Conservation (phyloP, 2,329 filamentous ascomycete species). For the Cercospora janseana region DNA sequence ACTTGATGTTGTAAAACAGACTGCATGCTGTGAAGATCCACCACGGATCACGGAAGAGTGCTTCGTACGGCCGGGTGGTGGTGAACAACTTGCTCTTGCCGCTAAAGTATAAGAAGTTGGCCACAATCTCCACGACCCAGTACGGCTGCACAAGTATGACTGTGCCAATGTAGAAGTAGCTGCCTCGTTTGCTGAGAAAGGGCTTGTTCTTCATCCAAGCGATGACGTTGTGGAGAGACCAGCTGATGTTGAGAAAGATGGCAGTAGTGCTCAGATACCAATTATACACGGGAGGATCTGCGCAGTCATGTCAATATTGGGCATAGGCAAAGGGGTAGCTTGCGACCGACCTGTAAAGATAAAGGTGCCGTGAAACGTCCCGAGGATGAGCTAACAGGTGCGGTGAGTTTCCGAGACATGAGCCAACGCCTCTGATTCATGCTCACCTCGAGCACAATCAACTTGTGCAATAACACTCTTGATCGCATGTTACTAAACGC, state of each 20-base stretch:
- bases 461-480: slow-evolving; percentile 49
- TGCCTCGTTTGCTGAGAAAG: slow-evolving; percentile 48
- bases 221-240: slow-evolving; percentile 64
- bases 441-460: slow-evolving; percentile 51
- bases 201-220: slow-evolving; percentile 66
- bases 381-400: slow-evolving; percentile 26
- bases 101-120: slow-evolving; percentile 62
- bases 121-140: slow-evolving; percentile 64
- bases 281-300: slow-evolving; percentile 53
- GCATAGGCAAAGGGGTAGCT: slow-evolving; percentile 5
- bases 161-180: slow-evolving; percentile 57
- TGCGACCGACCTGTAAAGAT: slow-evolving; percentile 49
- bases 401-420: slow-evolving; percentile 2
- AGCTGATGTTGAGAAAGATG: slow-evolving; percentile 58
- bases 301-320: slow-evolving; percentile 13
- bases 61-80: slow-evolving; percentile 58
- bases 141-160: slow-evolving; percentile 61
- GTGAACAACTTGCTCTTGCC: slow-evolving; percentile 48
- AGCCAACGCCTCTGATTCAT: background rate
- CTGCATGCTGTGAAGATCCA: slow-evolving; percentile 63
- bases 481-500: slow-evolving; percentile 51
- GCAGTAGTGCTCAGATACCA: slow-evolving; percentile 62
- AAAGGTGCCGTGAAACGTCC: slow-evolving; percentile 57
- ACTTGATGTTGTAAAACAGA: slow-evolving; percentile 63
- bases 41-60: slow-evolving; percentile 64